These are phyloP conservation scores for Lodderomyces beijingensis DNA, from an alignment of 1,139 yeast genomes.

Conservation along the genomic window DNA sequence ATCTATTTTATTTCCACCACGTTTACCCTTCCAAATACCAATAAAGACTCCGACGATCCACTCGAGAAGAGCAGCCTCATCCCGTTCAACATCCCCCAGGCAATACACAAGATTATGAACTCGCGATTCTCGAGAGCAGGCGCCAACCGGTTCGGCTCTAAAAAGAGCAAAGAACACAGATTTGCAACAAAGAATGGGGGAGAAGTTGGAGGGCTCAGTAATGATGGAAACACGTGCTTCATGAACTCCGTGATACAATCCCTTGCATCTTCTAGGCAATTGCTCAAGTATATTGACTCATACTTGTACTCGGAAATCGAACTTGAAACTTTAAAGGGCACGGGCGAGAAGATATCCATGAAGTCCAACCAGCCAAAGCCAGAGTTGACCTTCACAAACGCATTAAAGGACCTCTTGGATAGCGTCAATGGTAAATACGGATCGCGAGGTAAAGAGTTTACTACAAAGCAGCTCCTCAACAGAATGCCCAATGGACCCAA, in stretches of 20 bases:
- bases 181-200: conserved; percentile 58
- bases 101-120: conserved; percentile 16
- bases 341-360: conserved; percentile 20
- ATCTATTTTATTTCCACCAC: conserved; percentile 9
- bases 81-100: conserved; percentile 13
- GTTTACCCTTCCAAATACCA: not conserved
- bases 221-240: conserved; percentile 91
- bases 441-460: conserved; percentile 53
- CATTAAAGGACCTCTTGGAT: conserved; percentile 47
- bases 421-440: conserved; percentile 58
- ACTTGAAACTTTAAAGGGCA: conserved; percentile 17
- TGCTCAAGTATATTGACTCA: conserved; percentile 53
- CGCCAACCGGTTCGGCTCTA: conserved; percentile 12
- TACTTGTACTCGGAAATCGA: conserved; percentile 29
- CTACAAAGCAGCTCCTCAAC: conserved; percentile 59
- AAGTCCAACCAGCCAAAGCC: conserved; percentile 23
- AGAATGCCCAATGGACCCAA: conserved; percentile 79
- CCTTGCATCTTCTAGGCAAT: conserved; percentile 67
- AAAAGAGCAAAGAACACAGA: conserved; percentile 24
- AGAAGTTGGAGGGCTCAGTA: conserved; percentile 75
- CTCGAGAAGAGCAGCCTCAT: conserved; percentile 2
- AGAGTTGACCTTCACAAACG: conserved; percentile 46
- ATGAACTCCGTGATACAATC: conserved; percentile 89
- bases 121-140: conserved; percentile 10
- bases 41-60: not conserved